phyloP scores from a whole-genome alignment of 306 rosid species.

The Quercus bicolor region DNA sequence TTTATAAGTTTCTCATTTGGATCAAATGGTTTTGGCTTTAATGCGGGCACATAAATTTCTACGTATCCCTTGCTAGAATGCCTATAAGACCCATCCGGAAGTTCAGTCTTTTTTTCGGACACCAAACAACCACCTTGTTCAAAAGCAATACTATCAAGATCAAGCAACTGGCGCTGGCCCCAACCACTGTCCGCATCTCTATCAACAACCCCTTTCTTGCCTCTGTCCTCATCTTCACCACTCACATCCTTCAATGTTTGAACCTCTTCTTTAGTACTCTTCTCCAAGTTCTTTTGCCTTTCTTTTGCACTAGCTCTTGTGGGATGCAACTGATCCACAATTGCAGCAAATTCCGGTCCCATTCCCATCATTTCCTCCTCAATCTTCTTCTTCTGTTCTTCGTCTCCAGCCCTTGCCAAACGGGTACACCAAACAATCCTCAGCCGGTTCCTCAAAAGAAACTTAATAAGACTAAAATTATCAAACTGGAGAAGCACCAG shows the following conservation, averaged over 20 bases:
- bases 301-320: conserved; percentile 88
- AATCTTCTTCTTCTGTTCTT: conserved; percentile 71
- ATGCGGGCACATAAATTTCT: conserved; percentile 81
- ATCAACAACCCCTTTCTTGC: conserved; percentile 65
- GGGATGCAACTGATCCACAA: conserved; percentile 86
- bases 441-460: conserved; percentile 60
- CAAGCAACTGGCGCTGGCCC: conserved; percentile 86
- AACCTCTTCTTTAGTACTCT: conserved; percentile 88
- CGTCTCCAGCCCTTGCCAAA: conserved; percentile 79
- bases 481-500: conserved; percentile 65
- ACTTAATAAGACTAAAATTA: conserved; percentile 71
- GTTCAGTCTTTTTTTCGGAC: conserved; percentile 64
- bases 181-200: conserved; percentile 78
- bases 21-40: conserved; percentile 70
- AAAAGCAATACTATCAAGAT: conserved; percentile 75
- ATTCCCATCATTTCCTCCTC: conserved; percentile 86
- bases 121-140: conserved; percentile 65
- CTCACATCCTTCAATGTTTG: conserved; percentile 73
- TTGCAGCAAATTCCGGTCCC: conserved; percentile 68
- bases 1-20: conserved; percentile 64
- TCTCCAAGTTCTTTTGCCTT: conserved; percentile 87
- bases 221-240: conserved; percentile 63
- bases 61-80: conserved; percentile 74
- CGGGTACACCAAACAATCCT: conserved; percentile 92
- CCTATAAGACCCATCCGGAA: conserved; percentile 79